Percentiles rank a stretch among this genome's conserved stretches.
phyloP scores from a whole-genome alignment of 2,329 filamentous ascomycete genomes.

The Colletotrichum musae region DNA sequence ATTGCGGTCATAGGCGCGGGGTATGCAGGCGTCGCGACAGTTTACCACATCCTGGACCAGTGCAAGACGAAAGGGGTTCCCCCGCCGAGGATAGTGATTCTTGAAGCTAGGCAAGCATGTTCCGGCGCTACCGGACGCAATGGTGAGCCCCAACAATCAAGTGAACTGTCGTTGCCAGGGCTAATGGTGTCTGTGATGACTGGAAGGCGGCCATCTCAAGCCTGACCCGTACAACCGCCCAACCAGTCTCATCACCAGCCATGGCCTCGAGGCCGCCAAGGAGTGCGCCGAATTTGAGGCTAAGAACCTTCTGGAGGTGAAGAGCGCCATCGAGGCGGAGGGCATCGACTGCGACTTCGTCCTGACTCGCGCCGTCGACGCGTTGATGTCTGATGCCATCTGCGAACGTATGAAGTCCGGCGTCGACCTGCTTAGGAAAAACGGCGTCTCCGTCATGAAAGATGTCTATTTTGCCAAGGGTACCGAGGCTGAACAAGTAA shows the following conservation, averaged over 20 bases:
- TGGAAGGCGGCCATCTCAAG: conserved; percentile 62
- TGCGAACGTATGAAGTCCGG: conserved; percentile 45
- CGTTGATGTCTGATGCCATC: conserved; percentile 49
- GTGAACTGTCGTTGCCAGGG: conserved; percentile 57
- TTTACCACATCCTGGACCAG: conserved; percentile 45
- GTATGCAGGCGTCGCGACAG: conserved; percentile 41
- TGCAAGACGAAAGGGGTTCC: conserved; percentile 47
- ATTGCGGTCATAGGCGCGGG: conserved; percentile 42
- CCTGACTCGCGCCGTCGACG: conserved; percentile 56
- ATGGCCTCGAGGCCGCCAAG: conserved; percentile 43
- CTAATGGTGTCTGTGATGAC: conserved; percentile 56
- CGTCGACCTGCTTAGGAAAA: conserved; percentile 50
- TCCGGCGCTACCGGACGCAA: conserved; percentile 69
- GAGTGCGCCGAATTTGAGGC: conserved; percentile 63
- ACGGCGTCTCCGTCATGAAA: conserved; percentile 45
- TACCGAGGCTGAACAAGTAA: conserved; percentile 48
- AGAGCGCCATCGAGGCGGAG: conserved; percentile 54
- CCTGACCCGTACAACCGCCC: conserved; percentile 68
- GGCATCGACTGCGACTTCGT: conserved; percentile 61
- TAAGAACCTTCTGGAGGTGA: conserved; percentile 56
- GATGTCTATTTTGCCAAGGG: conserved; percentile 48
- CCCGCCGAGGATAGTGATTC: conserved; percentile 54
- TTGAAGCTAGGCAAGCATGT: conserved; percentile 65
- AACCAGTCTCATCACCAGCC: conserved; percentile 69
- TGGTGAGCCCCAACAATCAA: conserved; percentile 50